phyloP scores from a whole-genome alignment of 441 rosid species.

The Mallotus japonicus region DNA sequence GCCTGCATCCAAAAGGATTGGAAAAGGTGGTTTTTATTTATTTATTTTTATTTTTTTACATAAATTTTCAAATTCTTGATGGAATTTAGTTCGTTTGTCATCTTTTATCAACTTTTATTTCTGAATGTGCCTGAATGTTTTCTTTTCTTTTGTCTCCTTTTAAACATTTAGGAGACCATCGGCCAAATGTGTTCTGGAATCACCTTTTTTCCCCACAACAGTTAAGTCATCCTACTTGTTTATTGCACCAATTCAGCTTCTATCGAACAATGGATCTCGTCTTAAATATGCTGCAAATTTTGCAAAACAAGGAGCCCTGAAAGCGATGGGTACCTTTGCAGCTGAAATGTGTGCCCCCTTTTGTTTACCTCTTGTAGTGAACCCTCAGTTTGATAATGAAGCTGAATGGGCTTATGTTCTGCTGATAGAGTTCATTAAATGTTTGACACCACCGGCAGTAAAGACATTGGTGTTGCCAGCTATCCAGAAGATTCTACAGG shows the following conservation, averaged over 20 bases:
- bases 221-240: slow-evolving; percentile 80
- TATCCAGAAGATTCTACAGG: slow-evolving; percentile 91
- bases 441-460: slow-evolving; percentile 66
- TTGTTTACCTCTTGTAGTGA: slow-evolving; percentile 70
- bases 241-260: slow-evolving; percentile 81
- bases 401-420: slow-evolving; percentile 83
- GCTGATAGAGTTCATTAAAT: slow-evolving; percentile 73
- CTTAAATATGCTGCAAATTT: slow-evolving; percentile 81
- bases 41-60: background rate
- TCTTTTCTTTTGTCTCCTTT: slow-evolving; percentile 26
- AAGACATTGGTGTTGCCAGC: slow-evolving; percentile 69
- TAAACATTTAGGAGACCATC: slow-evolving; percentile 77
- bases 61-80: slow-evolving; percentile 23
- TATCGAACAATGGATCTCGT: slow-evolving; percentile 63
- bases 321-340: slow-evolving; percentile 80
- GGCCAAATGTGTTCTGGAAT: slow-evolving; percentile 73
- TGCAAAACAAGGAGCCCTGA: slow-evolving; percentile 82
- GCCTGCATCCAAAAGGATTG: slow-evolving; percentile 77
- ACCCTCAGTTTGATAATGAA: slow-evolving; percentile 59
- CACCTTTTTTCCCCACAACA: slow-evolving; percentile 80
- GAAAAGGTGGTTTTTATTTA: slow-evolving; percentile 43
- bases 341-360: slow-evolving; percentile 78
- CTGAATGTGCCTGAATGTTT: slow-evolving; percentile 1
- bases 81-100: slow-evolving; percentile 2
- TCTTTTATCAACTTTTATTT: background rate